Conservation (phyloP, 176 grass and related monocot genomes). For the Areca catechu region DNA sequence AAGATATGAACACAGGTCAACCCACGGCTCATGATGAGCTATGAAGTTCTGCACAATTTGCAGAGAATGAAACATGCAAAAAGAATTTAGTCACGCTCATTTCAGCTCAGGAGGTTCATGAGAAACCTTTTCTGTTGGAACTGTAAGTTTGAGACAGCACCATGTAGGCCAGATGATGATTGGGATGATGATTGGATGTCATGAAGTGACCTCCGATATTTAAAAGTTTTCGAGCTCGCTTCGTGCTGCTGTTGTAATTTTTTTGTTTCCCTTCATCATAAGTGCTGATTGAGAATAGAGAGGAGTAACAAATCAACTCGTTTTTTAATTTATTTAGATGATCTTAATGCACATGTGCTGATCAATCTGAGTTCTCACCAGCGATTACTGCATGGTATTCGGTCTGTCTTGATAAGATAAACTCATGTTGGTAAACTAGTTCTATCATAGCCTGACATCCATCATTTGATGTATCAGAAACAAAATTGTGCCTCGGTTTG, state of each 20-base stretch:
- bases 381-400: too few relatives aligned
- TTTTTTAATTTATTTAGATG: too few relatives aligned
- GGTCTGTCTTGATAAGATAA: too few relatives aligned
- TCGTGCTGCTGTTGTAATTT: conserved; percentile 10
- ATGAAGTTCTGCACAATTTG: conserved; percentile 18
- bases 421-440: too few relatives aligned
- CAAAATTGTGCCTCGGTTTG: too few relatives aligned
- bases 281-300: background rate
- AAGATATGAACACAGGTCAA: conserved; percentile 32
- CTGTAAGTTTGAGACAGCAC: background rate
- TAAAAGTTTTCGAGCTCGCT: conserved; percentile 21
- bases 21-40: conserved; percentile 52
- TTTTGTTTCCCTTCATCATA: background rate
- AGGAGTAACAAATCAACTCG: too few relatives aligned
- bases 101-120: background rate
- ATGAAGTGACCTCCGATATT: conserved; percentile 24
- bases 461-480: too few relatives aligned
- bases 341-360: too few relatives aligned
- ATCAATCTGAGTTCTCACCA: too few relatives aligned
- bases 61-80: background rate
- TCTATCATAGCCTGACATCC: too few relatives aligned
- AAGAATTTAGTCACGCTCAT: background rate
- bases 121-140: background rate
- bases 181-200: conserved; percentile 10
- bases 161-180: conserved; percentile 2